Evolutionary conservation across 768 basidiomycete species (phyloP).

Genomic region (Ephemerocybe angulata): DNA sequence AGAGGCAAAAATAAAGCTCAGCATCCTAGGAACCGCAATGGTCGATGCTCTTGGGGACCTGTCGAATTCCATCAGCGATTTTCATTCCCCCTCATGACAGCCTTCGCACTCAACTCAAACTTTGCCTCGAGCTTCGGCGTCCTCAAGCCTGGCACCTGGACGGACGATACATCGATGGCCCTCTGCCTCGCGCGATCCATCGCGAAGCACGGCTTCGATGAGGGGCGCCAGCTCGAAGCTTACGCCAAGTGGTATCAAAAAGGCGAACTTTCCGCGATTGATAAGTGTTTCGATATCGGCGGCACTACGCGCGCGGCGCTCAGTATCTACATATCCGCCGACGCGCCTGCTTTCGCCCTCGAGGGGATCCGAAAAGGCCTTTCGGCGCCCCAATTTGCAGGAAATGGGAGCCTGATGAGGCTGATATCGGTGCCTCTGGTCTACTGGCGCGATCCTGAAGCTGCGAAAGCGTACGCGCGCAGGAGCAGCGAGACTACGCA

Average conservation of each 20-base stretch:
- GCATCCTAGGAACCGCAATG: slow-evolving; percentile 39
- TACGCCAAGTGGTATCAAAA: slow-evolving; percentile 31
- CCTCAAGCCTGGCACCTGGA: slow-evolving; percentile 39
- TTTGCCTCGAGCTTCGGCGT: slow-evolving; percentile 18
- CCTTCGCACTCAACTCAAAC: slow-evolving; percentile 37
- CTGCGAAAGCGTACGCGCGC: slow-evolving; percentile 29
- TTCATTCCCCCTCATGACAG: slow-evolving; percentile 31
- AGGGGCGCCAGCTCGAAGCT: slow-evolving; percentile 32
- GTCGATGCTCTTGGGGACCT: slow-evolving; percentile 47
- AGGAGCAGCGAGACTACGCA: slow-evolving; percentile 43
- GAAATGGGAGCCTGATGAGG: slow-evolving; percentile 47
- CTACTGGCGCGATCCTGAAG: slow-evolving; percentile 35
- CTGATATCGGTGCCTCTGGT: slow-evolving; percentile 40
- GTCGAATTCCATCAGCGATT: slow-evolving; percentile 38
- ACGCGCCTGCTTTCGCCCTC: slow-evolving; percentile 22
- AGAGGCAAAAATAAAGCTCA: slow-evolving; percentile 35
- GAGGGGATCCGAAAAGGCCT: slow-evolving; percentile 27
- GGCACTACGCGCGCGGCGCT: slow-evolving; percentile 33
- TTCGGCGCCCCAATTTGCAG: slow-evolving; percentile 22
- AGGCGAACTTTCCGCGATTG: slow-evolving; percentile 33
- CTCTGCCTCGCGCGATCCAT: slow-evolving; percentile 42
- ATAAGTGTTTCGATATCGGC: slow-evolving; percentile 39
- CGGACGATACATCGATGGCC: slow-evolving; percentile 47
- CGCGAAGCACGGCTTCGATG: slow-evolving; percentile 30
- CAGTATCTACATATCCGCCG: slow-evolving; percentile 20